These are phyloP conservation scores for Elymus sibiricus DNA, from an alignment of 176 grass and related monocot species.

Conservation along the genomic window DNA sequence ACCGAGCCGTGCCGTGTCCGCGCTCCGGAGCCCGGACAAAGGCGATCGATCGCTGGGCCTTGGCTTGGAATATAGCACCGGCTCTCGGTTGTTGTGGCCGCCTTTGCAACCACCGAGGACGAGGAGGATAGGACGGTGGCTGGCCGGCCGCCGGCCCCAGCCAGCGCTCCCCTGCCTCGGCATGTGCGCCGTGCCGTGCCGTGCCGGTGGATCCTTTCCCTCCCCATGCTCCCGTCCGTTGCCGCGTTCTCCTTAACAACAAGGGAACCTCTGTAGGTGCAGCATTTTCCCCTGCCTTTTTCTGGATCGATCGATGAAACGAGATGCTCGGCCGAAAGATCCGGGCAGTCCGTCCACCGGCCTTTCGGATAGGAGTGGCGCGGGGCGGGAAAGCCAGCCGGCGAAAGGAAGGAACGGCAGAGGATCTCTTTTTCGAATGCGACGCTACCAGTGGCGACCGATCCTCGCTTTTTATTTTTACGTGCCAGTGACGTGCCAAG, in stretches of 20 bases:
- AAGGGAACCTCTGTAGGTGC: neutral
- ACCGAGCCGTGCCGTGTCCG: neutral
- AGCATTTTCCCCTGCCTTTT: neutral
- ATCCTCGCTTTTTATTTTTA: neutral
- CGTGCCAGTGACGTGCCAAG: neutral
- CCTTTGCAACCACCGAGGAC: constrained; percentile 15
- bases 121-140: neutral
- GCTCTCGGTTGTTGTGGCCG: neutral
- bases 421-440: neutral
- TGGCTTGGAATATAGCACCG: neutral
- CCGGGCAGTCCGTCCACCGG: neutral
- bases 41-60: neutral
- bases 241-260: neutral
- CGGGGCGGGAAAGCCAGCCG: neutral
- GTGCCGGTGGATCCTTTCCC: neutral
- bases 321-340: neutral
- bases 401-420: neutral
- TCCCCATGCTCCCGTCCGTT: neutral
- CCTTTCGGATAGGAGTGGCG: neutral
- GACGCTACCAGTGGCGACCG: neutral
- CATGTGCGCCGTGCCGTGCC: constrained; percentile 12
- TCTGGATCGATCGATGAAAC: neutral
- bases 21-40: neutral
- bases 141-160: neutral
- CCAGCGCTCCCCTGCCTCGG: neutral